Evolutionary conservation across 2,329 filamentous ascomycete species (phyloP).

Genomic region (Knufia petricola): DNA sequence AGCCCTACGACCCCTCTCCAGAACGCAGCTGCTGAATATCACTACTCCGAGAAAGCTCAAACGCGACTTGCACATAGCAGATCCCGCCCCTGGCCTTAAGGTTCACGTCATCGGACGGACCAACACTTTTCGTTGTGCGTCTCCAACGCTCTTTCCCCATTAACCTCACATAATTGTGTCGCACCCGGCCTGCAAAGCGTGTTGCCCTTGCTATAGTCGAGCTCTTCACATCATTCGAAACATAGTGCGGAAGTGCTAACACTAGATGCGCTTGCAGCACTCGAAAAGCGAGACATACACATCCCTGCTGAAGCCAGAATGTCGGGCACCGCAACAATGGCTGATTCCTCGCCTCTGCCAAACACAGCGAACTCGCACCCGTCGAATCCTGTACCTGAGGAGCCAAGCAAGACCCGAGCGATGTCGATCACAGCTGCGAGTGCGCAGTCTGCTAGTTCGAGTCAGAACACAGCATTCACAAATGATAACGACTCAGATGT

Average conservation of each 20-base stretch:
- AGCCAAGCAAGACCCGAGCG: slow-evolving; percentile 32
- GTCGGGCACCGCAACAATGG: not conserved
- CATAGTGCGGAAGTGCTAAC: slow-evolving; percentile 4
- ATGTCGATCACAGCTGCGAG: slow-evolving; percentile 28
- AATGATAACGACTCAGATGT: slow-evolving; percentile 27
- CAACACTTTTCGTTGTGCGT: slow-evolving; percentile 8
- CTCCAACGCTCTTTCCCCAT: not conserved
- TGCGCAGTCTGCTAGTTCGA: slow-evolving; percentile 27
- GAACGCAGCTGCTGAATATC: not conserved
- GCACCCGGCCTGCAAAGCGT: not conserved
- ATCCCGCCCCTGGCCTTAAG: not conserved
- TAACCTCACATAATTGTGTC: not conserved
- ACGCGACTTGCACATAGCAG: not conserved
- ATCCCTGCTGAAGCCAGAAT: not conserved
- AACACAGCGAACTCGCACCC: slow-evolving; percentile 36
- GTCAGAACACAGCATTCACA: slow-evolving; percentile 26
- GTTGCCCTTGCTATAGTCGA: not conserved
- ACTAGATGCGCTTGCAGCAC: not conserved
- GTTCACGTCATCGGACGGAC: slow-evolving; percentile 6
- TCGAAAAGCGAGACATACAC: not conserved
- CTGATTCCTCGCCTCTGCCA: slow-evolving; percentile 13
- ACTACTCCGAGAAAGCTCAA: not conserved
- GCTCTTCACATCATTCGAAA: not conserved
- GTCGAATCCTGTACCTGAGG: slow-evolving; percentile 39
- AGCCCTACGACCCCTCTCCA: not conserved